Conservation (phyloP, 2,329 filamentous ascomycete species). For the Venturia pyrina region DNA sequence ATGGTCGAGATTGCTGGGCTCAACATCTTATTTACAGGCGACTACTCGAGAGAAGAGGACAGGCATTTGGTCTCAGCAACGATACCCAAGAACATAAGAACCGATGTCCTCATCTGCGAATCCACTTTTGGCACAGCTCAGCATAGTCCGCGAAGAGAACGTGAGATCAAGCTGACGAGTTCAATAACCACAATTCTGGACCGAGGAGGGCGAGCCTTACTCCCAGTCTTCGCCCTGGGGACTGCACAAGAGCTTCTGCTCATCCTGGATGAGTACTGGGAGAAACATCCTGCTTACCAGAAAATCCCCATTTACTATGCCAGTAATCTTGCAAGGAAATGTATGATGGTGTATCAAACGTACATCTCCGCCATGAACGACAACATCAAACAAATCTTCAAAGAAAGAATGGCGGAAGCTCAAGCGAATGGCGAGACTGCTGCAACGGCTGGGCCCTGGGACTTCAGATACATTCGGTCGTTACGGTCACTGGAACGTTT, state of each 20-base stretch:
- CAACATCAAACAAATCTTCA: conserved; percentile 93
- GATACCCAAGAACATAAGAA: conserved; percentile 78
- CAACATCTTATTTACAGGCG: conserved; percentile 94
- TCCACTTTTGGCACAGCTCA: conserved; percentile 95
- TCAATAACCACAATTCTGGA: conserved; percentile 86
- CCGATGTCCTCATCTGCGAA: conserved; percentile 95
- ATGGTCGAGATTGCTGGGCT: conserved; percentile 93
- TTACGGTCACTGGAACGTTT: conserved; percentile 90
- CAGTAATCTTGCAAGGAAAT: conserved; percentile 86
- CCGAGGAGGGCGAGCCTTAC: conserved; percentile 79
- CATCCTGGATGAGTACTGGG: conserved; percentile 96
- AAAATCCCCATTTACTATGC: conserved; percentile 96
- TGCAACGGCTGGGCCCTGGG: conserved; percentile 78
- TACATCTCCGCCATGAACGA: conserved; percentile 99
- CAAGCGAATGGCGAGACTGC: conserved; percentile 65
- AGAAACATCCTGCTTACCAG: conserved; percentile 76
- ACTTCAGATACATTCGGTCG: conserved; percentile 88
- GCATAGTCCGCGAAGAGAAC: conserved; percentile 79
- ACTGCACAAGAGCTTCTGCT: conserved; percentile 87
- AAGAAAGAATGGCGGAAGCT: conserved; percentile 82
- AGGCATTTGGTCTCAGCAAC: conserved; percentile 89
- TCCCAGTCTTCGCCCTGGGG: conserved; percentile 92
- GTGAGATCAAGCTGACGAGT: conserved; percentile 91
- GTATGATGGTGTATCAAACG: conserved; percentile 98
- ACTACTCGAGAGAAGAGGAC: conserved; percentile 94